These are phyloP conservation scores for Loxodes magnus DNA, from an alignment of 73 alveolate genomes.

Conservation along the genomic window DNA sequence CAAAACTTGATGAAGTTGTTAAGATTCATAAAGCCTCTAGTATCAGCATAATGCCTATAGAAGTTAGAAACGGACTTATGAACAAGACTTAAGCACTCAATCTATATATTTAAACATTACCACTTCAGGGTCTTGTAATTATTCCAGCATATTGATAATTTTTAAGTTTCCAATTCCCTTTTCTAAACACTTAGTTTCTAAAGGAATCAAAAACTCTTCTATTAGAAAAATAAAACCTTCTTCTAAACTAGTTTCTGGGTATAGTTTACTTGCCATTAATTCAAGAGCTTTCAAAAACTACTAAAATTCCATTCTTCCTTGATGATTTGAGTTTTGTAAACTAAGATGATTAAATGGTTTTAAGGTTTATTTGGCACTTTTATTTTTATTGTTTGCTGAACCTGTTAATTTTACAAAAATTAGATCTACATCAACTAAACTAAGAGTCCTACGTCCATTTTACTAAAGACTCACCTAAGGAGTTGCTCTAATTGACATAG, in stretches of 20 bases:
- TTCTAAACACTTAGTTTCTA: slow-evolving; percentile 16
- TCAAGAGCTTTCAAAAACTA: slow-evolving; percentile 37
- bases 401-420: slow-evolving; percentile 31
- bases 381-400: neutral
- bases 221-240: slow-evolving; percentile 17
- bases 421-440: slow-evolving; percentile 42
- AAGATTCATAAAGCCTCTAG: slow-evolving; percentile 31
- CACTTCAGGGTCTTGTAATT: too few relatives aligned
- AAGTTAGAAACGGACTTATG: slow-evolving; percentile 43
- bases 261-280: slow-evolving; percentile 25
- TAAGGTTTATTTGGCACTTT: neutral
- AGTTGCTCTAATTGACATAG: neutral
- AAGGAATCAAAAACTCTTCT: slow-evolving; percentile 16
- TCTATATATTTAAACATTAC: slow-evolving; percentile 49
- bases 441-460: slow-evolving; percentile 4
- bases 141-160: slow-evolving; percentile 30
- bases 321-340: slow-evolving; percentile 2
- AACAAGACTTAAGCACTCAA: slow-evolving; percentile 42
- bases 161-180: slow-evolving; percentile 4
- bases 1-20: slow-evolving; percentile 50
- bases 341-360: slow-evolving; percentile 1
- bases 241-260: slow-evolving; percentile 1
- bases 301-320: slow-evolving; percentile 41
- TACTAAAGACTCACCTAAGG: neutral
- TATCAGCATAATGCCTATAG: slow-evolving; percentile 30